Evolutionary conservation across 2,329 filamentous ascomycete species (phyloP), one percentile per base, ranked within the genome.

Genomic region (Fusarium brachygibbosum): DNA sequence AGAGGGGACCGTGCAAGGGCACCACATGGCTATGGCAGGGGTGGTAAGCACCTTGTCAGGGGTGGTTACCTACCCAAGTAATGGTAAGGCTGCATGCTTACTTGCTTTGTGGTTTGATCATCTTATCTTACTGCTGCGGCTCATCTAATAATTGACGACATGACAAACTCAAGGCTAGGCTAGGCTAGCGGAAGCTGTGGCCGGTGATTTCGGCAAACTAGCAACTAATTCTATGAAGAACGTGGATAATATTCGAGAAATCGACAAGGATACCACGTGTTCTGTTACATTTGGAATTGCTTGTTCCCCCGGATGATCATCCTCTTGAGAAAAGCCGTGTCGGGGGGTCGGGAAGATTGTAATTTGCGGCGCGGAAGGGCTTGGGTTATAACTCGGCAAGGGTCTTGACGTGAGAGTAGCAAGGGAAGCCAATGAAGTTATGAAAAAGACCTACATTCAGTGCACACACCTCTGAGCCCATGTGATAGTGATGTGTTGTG

Each of bases 1-100:
- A 21, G 48, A 51, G 19, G 44, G 41, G 37, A 45, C 50, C 55
- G n/a, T 59, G 54, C 66, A 69, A 66, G 66, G 66, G 45, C 55
- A 56, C 67, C 67, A 69, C 67, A 70, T 70, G 67, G 67, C 58
- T 19, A 37, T 44, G 31, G 29, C 67, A 70, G 50, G 67, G 67
- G 57, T 70, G 28, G 19, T 68, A 29, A 69, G 46, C 61, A 44
- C 48, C 48, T 49, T 45, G 51, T 57, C 58, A 68, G 48, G 58
- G 58, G 45, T 49, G 29, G 5, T 29, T 29, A 12, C 29, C 29
- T 29, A 29, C 9, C 11, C 28, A 28, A n/a, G n/a, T 25, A 25
- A 41, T 23, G n/a, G 53, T 32, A 49, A 49, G 32, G 13, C 16
- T 37, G 48, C 48, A 34, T 29, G 29, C n/a, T n/a, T n/a, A n/a